Percentiles rank a stretch among this genome's conserved stretches.
Evolutionary conservation across 768 basidiomycete species (phyloP).

Genomic region (Amanita exitialis): DNA sequence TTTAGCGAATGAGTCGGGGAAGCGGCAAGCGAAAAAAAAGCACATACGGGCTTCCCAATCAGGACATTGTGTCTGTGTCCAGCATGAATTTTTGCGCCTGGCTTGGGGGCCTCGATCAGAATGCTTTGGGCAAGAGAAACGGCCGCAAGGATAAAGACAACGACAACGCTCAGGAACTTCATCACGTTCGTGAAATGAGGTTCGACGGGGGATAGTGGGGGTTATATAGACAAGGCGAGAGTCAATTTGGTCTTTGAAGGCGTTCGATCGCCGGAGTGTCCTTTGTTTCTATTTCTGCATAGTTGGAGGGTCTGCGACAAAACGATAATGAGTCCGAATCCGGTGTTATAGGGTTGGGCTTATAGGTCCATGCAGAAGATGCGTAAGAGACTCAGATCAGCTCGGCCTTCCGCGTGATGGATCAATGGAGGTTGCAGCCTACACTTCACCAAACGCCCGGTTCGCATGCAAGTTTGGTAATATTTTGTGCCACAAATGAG

Average conservation of each 20-base stretch:
- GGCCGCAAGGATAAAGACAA: constrained; percentile 14
- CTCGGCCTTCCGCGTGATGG: too few species aligned
- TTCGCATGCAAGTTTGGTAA: constrained; percentile 10
- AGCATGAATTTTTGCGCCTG: constrained; percentile 20
- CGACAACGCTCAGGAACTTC: neutral
- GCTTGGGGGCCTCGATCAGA: constrained; percentile 29
- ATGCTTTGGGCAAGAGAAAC: constrained; percentile 30
- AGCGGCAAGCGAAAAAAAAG: neutral
- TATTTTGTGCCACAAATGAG: neutral
- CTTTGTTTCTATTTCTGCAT: too few species aligned
- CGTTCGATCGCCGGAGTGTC: too few species aligned
- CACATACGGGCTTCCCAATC: constrained; percentile 36
- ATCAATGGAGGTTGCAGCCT: too few species aligned
- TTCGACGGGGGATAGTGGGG: too few species aligned
- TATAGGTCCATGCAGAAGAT: too few species aligned
- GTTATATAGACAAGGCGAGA: neutral
- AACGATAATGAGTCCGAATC: too few species aligned
- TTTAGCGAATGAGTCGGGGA: neutral
- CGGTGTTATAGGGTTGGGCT: too few species aligned
- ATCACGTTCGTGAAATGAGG: neutral
- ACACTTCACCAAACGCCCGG: constrained; percentile 25
- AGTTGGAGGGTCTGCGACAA: too few species aligned
- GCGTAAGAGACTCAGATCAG: too few species aligned
- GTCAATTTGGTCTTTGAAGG: too few species aligned
- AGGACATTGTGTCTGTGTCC: constrained; percentile 32